Conservation (phyloP, 2,329 filamentous ascomycete species). For the Scedosporium minutisporum region DNA sequence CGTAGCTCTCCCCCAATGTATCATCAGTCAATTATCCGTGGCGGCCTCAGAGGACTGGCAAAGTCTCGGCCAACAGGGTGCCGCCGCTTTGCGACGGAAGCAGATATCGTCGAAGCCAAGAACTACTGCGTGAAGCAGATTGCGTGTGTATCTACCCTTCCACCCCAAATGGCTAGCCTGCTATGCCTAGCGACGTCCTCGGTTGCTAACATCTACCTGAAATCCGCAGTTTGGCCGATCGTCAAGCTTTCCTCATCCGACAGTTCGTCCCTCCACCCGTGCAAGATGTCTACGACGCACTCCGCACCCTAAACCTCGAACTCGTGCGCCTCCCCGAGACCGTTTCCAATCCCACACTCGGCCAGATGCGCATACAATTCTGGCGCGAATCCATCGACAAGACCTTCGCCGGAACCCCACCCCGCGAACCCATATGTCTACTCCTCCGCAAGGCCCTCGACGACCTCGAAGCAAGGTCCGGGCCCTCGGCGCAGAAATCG, state of each 20-base stretch:
- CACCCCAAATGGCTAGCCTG: background rate
- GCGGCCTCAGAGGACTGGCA: background rate
- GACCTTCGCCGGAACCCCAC: slow-evolving; percentile 67
- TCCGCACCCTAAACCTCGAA: slow-evolving; percentile 89
- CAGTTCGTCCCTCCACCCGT: slow-evolving; percentile 70
- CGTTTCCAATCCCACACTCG: slow-evolving; percentile 79
- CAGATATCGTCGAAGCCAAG: slow-evolving; percentile 42
- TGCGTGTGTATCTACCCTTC: slow-evolving; percentile 24
- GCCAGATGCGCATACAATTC: slow-evolving; percentile 84
- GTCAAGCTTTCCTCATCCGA: slow-evolving; percentile 76
- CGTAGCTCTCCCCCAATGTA: background rate
- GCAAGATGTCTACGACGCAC: slow-evolving; percentile 76
- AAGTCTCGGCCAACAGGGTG: background rate
- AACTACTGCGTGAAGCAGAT: slow-evolving; percentile 45
- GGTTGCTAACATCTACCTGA: background rate
- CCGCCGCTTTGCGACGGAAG: slow-evolving; percentile 26
- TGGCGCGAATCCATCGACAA: slow-evolving; percentile 80
- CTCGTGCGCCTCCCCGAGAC: slow-evolving; percentile 82
- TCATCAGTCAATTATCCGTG: slow-evolving; percentile 1
- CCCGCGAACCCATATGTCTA: slow-evolving; percentile 84
- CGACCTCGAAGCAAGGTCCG: slow-evolving; percentile 39
- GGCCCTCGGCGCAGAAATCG: slow-evolving; percentile 33
- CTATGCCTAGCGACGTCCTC: background rate
- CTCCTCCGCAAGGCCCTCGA: slow-evolving; percentile 66
- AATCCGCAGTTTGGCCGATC: slow-evolving; percentile 64